Percentiles rank a stretch among this genome's conserved stretches.
These are phyloP conservation scores for Pseudogymnoascus sp. DNA, from an alignment of 2,329 filamentous ascomycete species.

Conservation along the genomic window DNA sequence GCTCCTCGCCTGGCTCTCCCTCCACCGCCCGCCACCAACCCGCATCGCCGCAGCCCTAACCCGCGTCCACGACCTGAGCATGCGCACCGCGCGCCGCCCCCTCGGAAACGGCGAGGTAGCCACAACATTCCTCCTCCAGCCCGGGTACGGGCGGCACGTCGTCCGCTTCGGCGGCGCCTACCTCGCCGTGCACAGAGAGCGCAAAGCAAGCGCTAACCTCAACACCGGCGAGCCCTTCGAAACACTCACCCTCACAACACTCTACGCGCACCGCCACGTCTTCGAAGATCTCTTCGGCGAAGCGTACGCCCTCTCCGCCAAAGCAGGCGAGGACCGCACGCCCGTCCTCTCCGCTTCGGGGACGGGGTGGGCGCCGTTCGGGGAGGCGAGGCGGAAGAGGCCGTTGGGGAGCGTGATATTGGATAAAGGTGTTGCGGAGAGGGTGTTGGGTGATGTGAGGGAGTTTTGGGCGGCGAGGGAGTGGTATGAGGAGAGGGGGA, in stretches of 20 bases:
- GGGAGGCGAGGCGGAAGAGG: slow-evolving; percentile 75
- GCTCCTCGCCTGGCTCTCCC: slow-evolving; percentile 90
- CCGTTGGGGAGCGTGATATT: slow-evolving; percentile 83
- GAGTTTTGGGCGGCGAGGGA: slow-evolving; percentile 72
- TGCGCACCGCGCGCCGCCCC: slow-evolving; percentile 51
- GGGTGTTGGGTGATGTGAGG: slow-evolving; percentile 69
- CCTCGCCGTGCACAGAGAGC: slow-evolving; percentile 77
- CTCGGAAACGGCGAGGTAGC: slow-evolving; percentile 59
- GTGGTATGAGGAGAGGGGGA: slow-evolving; percentile 93
- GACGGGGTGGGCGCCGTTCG: slow-evolving; percentile 77
- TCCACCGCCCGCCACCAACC: slow-evolving; percentile 59
- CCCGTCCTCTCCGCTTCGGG: slow-evolving; percentile 80
- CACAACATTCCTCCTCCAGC: slow-evolving; percentile 80
- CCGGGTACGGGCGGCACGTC: slow-evolving; percentile 82
- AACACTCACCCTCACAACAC: slow-evolving; percentile 81
- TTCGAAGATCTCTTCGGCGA: slow-evolving; percentile 87
- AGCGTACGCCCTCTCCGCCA: slow-evolving; percentile 70
- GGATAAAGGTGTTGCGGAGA: slow-evolving; percentile 74
- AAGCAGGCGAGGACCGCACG: slow-evolving; percentile 84
- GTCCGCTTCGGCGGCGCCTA: slow-evolving; percentile 81
- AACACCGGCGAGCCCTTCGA: slow-evolving; percentile 87
- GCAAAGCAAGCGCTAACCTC: slow-evolving; percentile 73
- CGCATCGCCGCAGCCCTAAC: slow-evolving; percentile 51
- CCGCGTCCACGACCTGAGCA: slow-evolving; percentile 51
- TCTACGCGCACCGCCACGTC: slow-evolving; percentile 81